These are phyloP conservation scores for Symbiodinium natans DNA, from an alignment of 73 alveolate species.

Conservation along the genomic window DNA sequence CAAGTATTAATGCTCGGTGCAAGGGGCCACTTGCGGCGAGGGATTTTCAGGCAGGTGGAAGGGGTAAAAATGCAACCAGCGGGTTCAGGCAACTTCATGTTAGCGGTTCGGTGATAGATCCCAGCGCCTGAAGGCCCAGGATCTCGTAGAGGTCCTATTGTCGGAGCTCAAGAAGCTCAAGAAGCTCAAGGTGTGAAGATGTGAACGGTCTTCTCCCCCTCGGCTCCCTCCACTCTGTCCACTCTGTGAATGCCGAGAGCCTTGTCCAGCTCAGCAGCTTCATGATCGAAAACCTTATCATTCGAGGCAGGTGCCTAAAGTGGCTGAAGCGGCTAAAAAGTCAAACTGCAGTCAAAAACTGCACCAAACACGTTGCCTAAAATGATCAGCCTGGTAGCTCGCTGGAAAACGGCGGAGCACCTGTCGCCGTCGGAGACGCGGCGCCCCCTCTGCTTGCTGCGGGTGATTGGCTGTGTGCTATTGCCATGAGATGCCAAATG, in stretches of 20 bases:
- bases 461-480: not conserved
- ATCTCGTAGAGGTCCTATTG: slow-evolving; percentile 71
- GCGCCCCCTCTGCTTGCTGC: slow-evolving; percentile 29
- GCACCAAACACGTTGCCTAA: not conserved
- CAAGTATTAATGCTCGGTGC: no score
- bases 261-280: slow-evolving; percentile 92
- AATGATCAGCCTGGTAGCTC: slow-evolving; percentile 40
- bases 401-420: slow-evolving; percentile 62
- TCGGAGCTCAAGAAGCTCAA: not conserved
- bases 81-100: no score
- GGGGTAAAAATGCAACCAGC: no score
- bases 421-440: slow-evolving; percentile 73
- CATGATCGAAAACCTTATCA: slow-evolving; percentile 59
- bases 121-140: slow-evolving; percentile 89
- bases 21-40: no score
- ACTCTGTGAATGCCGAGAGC: not conserved
- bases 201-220: not conserved
- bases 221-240: not conserved
- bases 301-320: no score
- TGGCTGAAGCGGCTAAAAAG: no score
- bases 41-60: no score
- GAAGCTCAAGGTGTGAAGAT: not conserved
- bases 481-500: not conserved
- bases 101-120: no score
- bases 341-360: no score